Conservation (phyloP, 2,329 filamentous ascomycete genomes). For the Beauveria varroae region DNA sequence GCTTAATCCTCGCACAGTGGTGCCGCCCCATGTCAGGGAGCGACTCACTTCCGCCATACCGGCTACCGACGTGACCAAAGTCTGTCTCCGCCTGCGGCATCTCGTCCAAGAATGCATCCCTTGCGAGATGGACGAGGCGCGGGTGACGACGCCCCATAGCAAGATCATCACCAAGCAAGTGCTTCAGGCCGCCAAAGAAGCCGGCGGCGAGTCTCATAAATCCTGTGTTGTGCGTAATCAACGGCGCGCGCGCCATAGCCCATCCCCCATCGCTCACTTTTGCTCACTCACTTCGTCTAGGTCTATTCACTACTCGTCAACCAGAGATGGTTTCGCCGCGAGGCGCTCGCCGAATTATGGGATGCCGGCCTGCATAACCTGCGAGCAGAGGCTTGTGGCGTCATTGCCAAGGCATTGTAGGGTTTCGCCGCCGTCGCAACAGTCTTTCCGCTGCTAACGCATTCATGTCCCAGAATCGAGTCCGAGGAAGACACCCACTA, state of each 20-base stretch:
- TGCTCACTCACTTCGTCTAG: constrained; percentile 16
- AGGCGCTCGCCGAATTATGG: constrained; percentile 79
- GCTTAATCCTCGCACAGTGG: constrained; percentile 38
- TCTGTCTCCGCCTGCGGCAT: constrained; percentile 83
- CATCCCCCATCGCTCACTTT: too few species aligned
- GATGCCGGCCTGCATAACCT: constrained; percentile 78
- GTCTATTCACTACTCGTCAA: constrained; percentile 72
- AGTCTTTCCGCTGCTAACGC: neutral
- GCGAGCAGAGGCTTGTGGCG: constrained; percentile 76
- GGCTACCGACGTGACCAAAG: constrained; percentile 74
- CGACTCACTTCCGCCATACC: constrained; percentile 60
- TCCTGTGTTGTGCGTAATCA: constrained; percentile 57
- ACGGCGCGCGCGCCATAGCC: too few species aligned
- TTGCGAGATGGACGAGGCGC: constrained; percentile 74
- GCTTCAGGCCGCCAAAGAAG: constrained; percentile 70
- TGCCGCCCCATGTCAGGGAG: constrained; percentile 55
- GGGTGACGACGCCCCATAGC: constrained; percentile 74
- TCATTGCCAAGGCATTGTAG: constrained; percentile 75
- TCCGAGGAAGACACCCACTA: constrained; percentile 70
- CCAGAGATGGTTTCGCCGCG: constrained; percentile 67
- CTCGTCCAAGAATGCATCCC: constrained; percentile 84
- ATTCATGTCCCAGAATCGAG: constrained; percentile 61
- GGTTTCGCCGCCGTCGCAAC: constrained; percentile 14
- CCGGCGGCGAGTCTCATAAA: constrained; percentile 65
- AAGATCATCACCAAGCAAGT: constrained; percentile 76